Evolutionary conservation across 352 stramenopile species (phyloP), one percentile per base, ranked within the genome.

Genomic region (Globisporangium cederbergense): DNA sequence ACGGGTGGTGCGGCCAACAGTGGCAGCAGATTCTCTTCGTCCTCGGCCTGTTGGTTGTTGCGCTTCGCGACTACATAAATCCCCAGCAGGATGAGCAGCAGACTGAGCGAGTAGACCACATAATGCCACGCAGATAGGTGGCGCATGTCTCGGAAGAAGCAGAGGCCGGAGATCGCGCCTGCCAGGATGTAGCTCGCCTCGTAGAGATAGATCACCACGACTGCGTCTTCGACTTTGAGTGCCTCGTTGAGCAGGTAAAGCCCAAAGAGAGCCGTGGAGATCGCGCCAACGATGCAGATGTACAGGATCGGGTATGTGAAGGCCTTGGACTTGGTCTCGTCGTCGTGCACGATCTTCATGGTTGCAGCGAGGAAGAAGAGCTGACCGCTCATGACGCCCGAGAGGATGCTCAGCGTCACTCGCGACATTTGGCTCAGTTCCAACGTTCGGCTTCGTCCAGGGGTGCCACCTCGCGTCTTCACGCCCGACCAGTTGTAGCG

Each of bases 181-280:
- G 77, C 57, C 60, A 91, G 68, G 64, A 94, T 90, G 68, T 92
- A 89, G 63, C 80, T 91, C 20, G 83, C 82, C 56, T 94, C 83
- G 68, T 94, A 94, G 6, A 94, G 61, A 32, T 92, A 92, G 57
- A 94, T 92, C 7, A 94, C 83, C 64, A 92, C 82, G 2, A 94
- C 80, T 0, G 83, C 85, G 47, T 94, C 85, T 61, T 94, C 84
- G 16, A 91, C 81, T n/a, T 87, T 81, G 18, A 94, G 82, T 13
- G 85, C 83, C 28, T 86, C 79, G 34, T 92, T 94, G 14, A 94
- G 72, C 18, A 94, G 52, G 51, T 91, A 90, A 4, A 94, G 60
- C 0, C 85, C 85, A 16, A 82, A 66, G 1, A 92, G 52, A n/a
- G 83, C 85, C 50, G 81, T 89, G 2, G 69, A 73, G 22, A 94